Base-by-base conservation (phyloP, 2,329 filamentous ascomycete genomes). In the Pezicula carpinea region DNA sequence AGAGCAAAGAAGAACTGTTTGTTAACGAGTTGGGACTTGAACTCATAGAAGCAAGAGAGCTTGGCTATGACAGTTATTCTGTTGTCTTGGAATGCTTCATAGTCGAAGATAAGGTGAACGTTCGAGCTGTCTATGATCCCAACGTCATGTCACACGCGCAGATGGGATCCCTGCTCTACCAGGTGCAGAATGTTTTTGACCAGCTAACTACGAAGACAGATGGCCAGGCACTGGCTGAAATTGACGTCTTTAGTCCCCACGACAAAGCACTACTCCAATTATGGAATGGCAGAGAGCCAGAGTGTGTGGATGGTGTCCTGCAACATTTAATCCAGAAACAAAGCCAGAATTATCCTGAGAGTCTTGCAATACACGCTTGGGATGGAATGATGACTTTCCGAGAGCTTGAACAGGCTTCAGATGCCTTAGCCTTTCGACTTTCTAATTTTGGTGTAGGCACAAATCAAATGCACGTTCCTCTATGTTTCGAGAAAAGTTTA, bases 401-500 rank as follows among this genome's bases (percentile, higher is more conserved):
- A 5, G 45, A 57, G 29, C 53, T 57, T 3, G 53, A 54, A 11
- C 22, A 34, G 6, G 13, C 18, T 15, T 39, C 46, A 22, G 42
- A 31, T 5, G 23, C n/a, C 11, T 23, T 51, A 8, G 49, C 41
- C 6, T 18, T 40, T 13, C 19, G 44, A 35, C 41, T 51, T 11
- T 17, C 33, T 10, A 34, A n/a, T 4, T 10, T 33, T 4, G 47
- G 49, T 11, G 46, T 51, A n/a, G 43, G 43, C 22, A 41, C 39
- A 26, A 26, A 26, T 32, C 36, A 49, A 31, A 39, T 40, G 11
- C 22, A 41, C 13, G 42, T 51, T n/a, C 46, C 49, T 8, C 18
- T 51, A 11, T 49, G 41, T 40, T 49, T 49, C 19, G 49, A 58
- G 32, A 59, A 59, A 42, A 55, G 54, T 4, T 26, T 26, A 26